phyloP scores from a whole-genome alignment of 345 rosid genomes.

The Triadica sebifera region DNA sequence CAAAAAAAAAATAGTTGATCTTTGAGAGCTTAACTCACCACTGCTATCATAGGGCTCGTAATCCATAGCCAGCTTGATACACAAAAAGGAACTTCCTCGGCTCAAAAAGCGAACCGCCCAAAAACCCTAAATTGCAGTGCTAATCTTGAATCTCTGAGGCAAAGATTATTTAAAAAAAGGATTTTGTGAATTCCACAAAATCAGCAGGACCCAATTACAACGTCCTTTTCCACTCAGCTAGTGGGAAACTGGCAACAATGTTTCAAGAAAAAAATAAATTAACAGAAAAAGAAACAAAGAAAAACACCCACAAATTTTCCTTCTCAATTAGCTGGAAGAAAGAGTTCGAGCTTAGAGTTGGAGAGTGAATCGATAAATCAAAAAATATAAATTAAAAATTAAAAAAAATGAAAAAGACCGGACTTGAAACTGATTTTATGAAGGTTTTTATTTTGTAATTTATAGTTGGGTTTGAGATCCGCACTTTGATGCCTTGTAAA shows the following conservation, averaged over 20 bases:
- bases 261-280: too few species aligned
- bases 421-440: constrained; percentile 1
- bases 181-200: not conserved
- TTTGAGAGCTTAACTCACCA: constrained; percentile 46
- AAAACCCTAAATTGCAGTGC: constrained; percentile 13
- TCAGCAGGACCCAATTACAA: not conserved
- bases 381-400: not conserved
- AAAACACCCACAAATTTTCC: not conserved
- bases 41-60: constrained; percentile 74
- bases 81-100: not conserved
- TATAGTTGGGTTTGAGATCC: constrained; percentile 17
- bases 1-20: constrained; percentile 2
- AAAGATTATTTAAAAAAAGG: not conserved
- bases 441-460: not conserved
- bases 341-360: not conserved
- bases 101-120: not conserved
- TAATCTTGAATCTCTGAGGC: not conserved
- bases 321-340: not conserved
- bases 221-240: not conserved
- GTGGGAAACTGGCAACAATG: not conserved
- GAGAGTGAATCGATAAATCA: constrained; percentile 1
- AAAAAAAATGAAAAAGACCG: not conserved
- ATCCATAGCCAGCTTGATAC: constrained; percentile 50
- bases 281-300: not conserved
- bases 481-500: not conserved